A percentile compares a stretch with the other conserved stretches of the same genome.
Conservation (phyloP, 768 basidiomycete species). For the Austroboletus eburneus region DNA sequence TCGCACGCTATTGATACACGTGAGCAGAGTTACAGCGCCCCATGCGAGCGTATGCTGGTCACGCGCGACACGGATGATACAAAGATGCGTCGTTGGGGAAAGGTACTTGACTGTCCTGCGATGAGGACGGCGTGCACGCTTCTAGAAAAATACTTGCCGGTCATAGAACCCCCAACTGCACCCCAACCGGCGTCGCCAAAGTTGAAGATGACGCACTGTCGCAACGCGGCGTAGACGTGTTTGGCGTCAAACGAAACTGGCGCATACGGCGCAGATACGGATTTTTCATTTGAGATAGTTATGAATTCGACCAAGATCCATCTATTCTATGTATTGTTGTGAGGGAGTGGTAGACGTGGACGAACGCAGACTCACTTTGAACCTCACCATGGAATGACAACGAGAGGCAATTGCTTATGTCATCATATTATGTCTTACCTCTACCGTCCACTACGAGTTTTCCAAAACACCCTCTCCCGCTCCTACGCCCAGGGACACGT, state of each 20-base stretch:
- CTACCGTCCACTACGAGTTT: slow-evolving; percentile 10
- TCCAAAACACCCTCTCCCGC: slow-evolving; percentile 10
- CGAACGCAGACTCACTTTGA: slow-evolving; percentile 44
- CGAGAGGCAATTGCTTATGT: slow-evolving; percentile 7
- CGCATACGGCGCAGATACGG: slow-evolving; percentile 6
- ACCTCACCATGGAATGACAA: slow-evolving; percentile 52
- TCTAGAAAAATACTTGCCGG: slow-evolving; percentile 42
- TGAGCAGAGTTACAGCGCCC: slow-evolving; percentile 72
- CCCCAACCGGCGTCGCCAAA: slow-evolving; percentile 91
- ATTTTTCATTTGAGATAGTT: slow-evolving; percentile 29
- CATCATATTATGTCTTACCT: slow-evolving; percentile 13
- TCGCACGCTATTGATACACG: slow-evolving; percentile 50
- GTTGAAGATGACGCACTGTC: slow-evolving; percentile 62
- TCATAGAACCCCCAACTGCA: slow-evolving; percentile 64
- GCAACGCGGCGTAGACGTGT: slow-evolving; percentile 63
- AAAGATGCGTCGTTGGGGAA: slow-evolving; percentile 77
- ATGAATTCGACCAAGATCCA: slow-evolving; percentile 89
- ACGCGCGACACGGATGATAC: slow-evolving; percentile 81
- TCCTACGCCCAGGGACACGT: slow-evolving; percentile 2
- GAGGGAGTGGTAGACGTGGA: background rate
- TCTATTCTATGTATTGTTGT: slow-evolving; percentile 53
- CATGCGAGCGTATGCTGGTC: slow-evolving; percentile 78
- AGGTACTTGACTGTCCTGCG: slow-evolving; percentile 72
- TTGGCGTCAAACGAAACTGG: slow-evolving; percentile 47
- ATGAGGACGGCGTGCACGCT: background rate